These are phyloP conservation scores for Tirmania nivea DNA, from an alignment of 495 filamentous ascomycete species.

Conservation along the genomic window DNA sequence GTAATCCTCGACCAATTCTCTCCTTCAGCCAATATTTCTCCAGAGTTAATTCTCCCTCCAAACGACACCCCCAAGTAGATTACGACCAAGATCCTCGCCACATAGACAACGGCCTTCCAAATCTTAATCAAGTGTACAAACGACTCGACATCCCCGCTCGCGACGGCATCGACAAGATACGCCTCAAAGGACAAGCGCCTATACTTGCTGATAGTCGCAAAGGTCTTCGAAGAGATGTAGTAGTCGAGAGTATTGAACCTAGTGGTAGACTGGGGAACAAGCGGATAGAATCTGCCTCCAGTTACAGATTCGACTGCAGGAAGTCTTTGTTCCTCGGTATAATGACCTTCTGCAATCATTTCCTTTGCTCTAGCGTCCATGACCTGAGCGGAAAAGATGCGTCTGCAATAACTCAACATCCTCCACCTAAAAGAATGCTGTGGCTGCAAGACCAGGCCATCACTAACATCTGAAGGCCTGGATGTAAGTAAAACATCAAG, in stretches of 20 bases:
- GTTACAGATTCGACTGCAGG: not conserved
- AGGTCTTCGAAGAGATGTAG: not conserved
- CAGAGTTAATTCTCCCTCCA: not conserved
- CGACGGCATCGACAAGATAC: not conserved
- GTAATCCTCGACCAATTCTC: not conserved
- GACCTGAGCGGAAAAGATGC: slow-evolving; percentile 11
- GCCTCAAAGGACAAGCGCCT: not conserved
- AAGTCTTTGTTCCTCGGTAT: not conserved
- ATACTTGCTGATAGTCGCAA: not conserved
- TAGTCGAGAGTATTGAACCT: not conserved
- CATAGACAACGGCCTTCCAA: not conserved
- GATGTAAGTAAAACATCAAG: slow-evolving; percentile 3
- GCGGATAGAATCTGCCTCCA: not conserved
- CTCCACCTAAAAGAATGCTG: slow-evolving; percentile 11
- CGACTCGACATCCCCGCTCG: not conserved
- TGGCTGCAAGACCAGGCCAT: not conserved
- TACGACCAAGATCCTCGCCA: not conserved
- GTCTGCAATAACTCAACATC: slow-evolving; percentile 7
- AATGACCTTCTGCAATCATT: not conserved
- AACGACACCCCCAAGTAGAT: not conserved
- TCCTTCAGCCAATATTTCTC: not conserved
- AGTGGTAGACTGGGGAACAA: not conserved
- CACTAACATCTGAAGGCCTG: not conserved
- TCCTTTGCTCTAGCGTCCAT: slow-evolving; percentile 1
- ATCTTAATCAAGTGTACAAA: not conserved